These are phyloP conservation scores for Sporobolomyces pararoseus DNA, from an alignment of 768 basidiomycete genomes.

Conservation along the genomic window DNA sequence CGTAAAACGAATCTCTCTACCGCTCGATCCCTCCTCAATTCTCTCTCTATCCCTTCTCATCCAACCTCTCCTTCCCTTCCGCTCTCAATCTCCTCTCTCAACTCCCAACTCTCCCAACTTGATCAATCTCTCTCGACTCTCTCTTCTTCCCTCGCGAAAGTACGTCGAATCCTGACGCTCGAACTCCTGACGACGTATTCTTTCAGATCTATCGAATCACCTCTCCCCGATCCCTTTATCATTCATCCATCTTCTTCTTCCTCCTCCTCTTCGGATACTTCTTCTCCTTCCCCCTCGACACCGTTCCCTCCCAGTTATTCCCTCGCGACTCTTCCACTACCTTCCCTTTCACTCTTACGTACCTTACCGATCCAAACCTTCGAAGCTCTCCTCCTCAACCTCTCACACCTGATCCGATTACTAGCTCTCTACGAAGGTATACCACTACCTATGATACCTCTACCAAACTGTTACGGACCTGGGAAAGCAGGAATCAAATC, in stretches of 20 bases:
- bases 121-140: not conserved
- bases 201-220: constrained; percentile 3
- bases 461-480: constrained; percentile 9
- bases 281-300: not conserved
- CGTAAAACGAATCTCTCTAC: constrained; percentile 27
- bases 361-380: not conserved
- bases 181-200: constrained; percentile 28
- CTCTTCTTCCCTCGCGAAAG: not conserved
- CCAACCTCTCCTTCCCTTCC: not conserved
- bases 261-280: no score
- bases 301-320: constrained; percentile 1
- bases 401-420: constrained; percentile 17
- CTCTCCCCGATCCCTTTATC: constrained; percentile 22
- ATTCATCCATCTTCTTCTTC: constrained; percentile 4
- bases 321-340: constrained; percentile 22
- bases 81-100: constrained; percentile 3
- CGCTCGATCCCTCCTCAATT: constrained; percentile 24
- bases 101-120: constrained; percentile 3
- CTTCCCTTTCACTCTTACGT: constrained; percentile 10
- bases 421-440: constrained; percentile 31
- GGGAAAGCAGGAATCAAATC: constrained; percentile 24
- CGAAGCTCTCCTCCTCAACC: constrained; percentile 28
- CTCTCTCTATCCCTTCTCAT: not conserved
- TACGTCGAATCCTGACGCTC: constrained; percentile 17
- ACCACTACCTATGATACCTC: constrained; percentile 18